These are phyloP conservation scores for Phytophthora cactorum DNA, from an alignment of 352 stramenopile species.

Conservation along the genomic window DNA sequence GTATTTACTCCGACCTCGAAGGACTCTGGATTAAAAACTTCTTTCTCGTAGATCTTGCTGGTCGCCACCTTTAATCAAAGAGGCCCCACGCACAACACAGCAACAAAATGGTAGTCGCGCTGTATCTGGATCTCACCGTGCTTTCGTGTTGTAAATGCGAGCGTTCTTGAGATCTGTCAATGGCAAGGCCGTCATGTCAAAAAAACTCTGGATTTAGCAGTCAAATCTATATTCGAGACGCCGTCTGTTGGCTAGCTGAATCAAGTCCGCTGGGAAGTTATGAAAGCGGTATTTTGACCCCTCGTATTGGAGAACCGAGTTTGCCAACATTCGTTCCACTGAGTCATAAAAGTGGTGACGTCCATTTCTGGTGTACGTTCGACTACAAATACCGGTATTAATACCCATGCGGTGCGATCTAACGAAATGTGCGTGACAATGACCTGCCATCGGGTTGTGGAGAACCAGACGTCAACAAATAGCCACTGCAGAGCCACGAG, in stretches of 20 bases:
- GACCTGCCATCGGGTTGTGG: constrained; percentile 7
- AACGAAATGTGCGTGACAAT: constrained; percentile 4
- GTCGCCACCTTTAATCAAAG: constrained; percentile 9
- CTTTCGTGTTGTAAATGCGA: constrained; percentile 3
- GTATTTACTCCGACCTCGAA: not conserved
- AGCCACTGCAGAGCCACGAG: too few species aligned
- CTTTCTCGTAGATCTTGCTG: constrained; percentile 14
- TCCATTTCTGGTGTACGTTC: not conserved
- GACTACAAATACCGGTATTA: not conserved
- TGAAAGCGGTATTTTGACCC: too few species aligned
- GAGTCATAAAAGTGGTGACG: too few species aligned
- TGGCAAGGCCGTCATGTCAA: too few species aligned
- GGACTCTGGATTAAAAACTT: constrained; percentile 4
- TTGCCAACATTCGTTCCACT: too few species aligned
- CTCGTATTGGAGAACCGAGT: too few species aligned
- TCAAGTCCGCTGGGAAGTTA: too few species aligned
- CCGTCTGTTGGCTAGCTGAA: too few species aligned
- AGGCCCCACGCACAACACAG: not conserved
- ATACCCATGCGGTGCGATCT: constrained; percentile 1
- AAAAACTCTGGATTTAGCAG: too few species aligned
- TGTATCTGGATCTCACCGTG: not conserved
- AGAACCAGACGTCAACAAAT: constrained; percentile 10
- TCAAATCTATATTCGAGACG: too few species aligned
- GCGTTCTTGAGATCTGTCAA: constrained; percentile 6
- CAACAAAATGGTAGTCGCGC: constrained; percentile 18